A percentile compares a stretch with the other conserved stretches of the same genome.
Evolutionary conservation across 345 rosid species (phyloP).

Genomic region (Abelmoschus esculentus): DNA sequence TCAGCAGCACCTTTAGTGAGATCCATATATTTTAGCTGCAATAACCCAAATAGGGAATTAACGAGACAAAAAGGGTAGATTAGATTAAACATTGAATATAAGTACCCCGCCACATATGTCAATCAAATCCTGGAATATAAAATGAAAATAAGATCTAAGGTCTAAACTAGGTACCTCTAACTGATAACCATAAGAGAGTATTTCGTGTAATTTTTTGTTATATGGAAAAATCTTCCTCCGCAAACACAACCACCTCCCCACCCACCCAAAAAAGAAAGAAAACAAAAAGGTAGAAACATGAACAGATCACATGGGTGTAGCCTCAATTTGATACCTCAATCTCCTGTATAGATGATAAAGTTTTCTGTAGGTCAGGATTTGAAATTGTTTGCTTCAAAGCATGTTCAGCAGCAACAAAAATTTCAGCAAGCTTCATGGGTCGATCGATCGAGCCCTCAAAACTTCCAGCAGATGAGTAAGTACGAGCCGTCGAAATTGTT

Average conservation of each 20-base stretch:
- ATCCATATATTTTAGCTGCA: slow-evolving; percentile 80
- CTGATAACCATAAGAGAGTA: neutral
- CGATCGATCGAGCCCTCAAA: slow-evolving; percentile 75
- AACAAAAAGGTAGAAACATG: neutral
- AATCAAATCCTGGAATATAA: neutral
- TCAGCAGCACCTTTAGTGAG: slow-evolving; percentile 96
- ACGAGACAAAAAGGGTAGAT: slow-evolving; percentile 5
- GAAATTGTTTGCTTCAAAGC: slow-evolving; percentile 71
- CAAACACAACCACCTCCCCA: neutral
- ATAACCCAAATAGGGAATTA: slow-evolving; percentile 19
- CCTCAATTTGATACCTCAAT: slow-evolving; percentile 59
- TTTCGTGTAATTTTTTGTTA: neutral
- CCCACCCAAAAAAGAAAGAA: neutral
- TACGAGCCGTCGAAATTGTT: slow-evolving; percentile 47
- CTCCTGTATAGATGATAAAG: slow-evolving; percentile 68
- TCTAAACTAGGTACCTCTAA: neutral
- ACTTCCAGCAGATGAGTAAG: slow-evolving; percentile 77
- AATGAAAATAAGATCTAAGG: neutral
- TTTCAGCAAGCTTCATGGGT: slow-evolving; percentile 97
- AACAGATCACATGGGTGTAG: neutral
- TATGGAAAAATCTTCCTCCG: neutral
- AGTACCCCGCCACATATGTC: neutral
- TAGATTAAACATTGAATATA: slow-evolving; percentile 1
- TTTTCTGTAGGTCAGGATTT: slow-evolving; percentile 53
- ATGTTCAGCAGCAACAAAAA: slow-evolving; percentile 89